These are phyloP conservation scores for Exophiala dermatitidis DNA, from an alignment of 2,329 filamentous ascomycete species.

Conservation along the genomic window DNA sequence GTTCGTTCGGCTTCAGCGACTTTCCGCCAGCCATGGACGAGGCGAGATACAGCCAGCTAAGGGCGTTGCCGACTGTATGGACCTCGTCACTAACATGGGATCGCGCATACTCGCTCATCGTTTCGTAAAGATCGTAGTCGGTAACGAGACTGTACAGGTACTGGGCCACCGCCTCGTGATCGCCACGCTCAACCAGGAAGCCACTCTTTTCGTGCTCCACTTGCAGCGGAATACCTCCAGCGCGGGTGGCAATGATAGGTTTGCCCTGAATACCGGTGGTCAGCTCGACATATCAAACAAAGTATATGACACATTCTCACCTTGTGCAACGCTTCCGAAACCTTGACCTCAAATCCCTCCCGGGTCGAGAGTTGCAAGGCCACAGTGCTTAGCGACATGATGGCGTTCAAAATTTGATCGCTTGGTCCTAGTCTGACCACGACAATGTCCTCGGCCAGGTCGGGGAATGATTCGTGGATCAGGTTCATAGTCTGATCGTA, in stretches of 20 bases:
- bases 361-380: slow-evolving; percentile 72
- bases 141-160: slow-evolving; percentile 61
- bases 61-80: slow-evolving; percentile 68
- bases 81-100: slow-evolving; percentile 72
- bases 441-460: slow-evolving; percentile 59
- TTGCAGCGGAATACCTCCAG: slow-evolving; percentile 75
- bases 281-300: background rate
- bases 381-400: slow-evolving; percentile 65
- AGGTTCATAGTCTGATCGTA: slow-evolving; percentile 65
- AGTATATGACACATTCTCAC: slow-evolving; percentile 1
- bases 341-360: slow-evolving; percentile 81
- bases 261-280: slow-evolving; percentile 43
- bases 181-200: slow-evolving; percentile 64
- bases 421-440: slow-evolving; percentile 70
- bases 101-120: slow-evolving; percentile 59
- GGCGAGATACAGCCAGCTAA: slow-evolving; percentile 72
- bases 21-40: slow-evolving; percentile 56
- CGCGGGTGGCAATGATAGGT: slow-evolving; percentile 66
- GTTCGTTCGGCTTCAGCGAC: slow-evolving; percentile 51
- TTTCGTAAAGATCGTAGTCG: slow-evolving; percentile 55
- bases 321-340: slow-evolving; percentile 74
- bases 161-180: slow-evolving; percentile 61
- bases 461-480: slow-evolving; percentile 55
- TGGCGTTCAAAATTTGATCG: slow-evolving; percentile 70
- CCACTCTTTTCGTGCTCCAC: slow-evolving; percentile 65